Evolutionary conservation across 768 basidiomycete species (phyloP), one percentile per base, ranked within the genome.

Genomic region (Leccinellum luteum): DNA sequence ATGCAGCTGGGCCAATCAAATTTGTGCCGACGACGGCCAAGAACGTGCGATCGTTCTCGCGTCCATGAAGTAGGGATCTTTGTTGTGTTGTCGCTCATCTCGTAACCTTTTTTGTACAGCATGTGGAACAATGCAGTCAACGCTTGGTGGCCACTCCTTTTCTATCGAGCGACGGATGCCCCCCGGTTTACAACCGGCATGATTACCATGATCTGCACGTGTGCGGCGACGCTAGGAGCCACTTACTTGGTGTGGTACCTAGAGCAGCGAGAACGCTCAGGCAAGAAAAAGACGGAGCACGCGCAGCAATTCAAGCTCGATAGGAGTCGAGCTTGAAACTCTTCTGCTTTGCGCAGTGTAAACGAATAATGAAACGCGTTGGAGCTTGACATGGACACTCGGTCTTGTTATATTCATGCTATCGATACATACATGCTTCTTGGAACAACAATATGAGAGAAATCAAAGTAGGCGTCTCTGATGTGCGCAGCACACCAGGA

Each of bases 1-100:
- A 23, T 54, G 19, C 61, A 85, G 84, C 14, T 90, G 90, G 89
- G 87, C 88, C n/a, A 91, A 91, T 68, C 85, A 88, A 66, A 80
- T 88, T 51, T 86, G 85, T 56, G 80, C 83, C 27, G 84, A 88
- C 61, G 86, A 91, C 69, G 78, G 85, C 64, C 83, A 85, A 67
- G 85, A 88, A 64, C 80, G 88, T 45, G 82, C 77, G 5, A 74
- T 90, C 41, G 86, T 90, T 3, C 77, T 91, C 15, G 87, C 85
- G 25, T 85, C 83, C 6, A 90, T 92, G 89, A 90, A 90, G 84
- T 85, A 62, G 31, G 75, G 60, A 15, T 53, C 7, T n/a, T 30
- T 31, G 17, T 6, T 4, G 19, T 19, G 30, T 44, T 27, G 23
- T 55, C 41, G 47, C 48, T 58, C 25, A 61, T 14, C 25, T 6